Percentiles rank a stretch among this genome's conserved stretches.
These are phyloP conservation scores for Colletotrichum lini DNA, from an alignment of 2,329 filamentous ascomycete species.

Conservation along the genomic window DNA sequence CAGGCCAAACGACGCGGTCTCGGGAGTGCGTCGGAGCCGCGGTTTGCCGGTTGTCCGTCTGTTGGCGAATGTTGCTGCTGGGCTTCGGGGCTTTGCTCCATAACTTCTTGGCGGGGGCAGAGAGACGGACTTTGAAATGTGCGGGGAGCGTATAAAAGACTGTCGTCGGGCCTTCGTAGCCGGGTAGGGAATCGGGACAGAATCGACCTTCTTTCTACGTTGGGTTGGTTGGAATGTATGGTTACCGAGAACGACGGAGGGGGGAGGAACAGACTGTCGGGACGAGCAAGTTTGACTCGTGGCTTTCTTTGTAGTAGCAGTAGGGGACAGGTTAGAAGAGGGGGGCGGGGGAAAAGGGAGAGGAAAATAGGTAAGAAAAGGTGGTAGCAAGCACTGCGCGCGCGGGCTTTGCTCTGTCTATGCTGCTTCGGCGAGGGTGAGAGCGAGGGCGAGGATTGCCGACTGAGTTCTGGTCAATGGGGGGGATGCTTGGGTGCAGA, in stretches of 20 bases:
- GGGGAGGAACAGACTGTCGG: background rate
- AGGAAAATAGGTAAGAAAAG: background rate
- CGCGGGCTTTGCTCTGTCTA: too few species aligned
- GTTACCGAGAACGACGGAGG: slow-evolving; percentile 4
- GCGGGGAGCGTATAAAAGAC: slow-evolving; percentile 3
- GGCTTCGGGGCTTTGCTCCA: slow-evolving; percentile 41
- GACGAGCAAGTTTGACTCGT: slow-evolving; percentile 2
- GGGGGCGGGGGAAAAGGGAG: background rate
- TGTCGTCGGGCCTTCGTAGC: background rate
- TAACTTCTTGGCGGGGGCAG: slow-evolving; percentile 23
- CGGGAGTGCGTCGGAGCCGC: slow-evolving; percentile 40
- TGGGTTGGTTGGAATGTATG: slow-evolving; percentile 1
- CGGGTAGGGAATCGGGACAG: too few species aligned
- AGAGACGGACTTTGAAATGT: slow-evolving; percentile 24
- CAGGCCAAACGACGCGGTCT: slow-evolving; percentile 40
- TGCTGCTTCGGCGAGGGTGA: background rate
- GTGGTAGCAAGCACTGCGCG: background rate
- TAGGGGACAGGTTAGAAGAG: too few species aligned
- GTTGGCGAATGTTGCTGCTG: slow-evolving; percentile 31
- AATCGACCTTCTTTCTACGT: background rate
- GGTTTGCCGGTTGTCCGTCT: slow-evolving; percentile 40
- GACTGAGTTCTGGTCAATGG: background rate
- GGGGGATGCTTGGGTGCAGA: slow-evolving; percentile 7
- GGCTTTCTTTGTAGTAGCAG: background rate
- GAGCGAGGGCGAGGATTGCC: background rate